These are phyloP conservation scores for Suillus plorans DNA, from an alignment of 768 basidiomycete genomes.

Conservation along the genomic window DNA sequence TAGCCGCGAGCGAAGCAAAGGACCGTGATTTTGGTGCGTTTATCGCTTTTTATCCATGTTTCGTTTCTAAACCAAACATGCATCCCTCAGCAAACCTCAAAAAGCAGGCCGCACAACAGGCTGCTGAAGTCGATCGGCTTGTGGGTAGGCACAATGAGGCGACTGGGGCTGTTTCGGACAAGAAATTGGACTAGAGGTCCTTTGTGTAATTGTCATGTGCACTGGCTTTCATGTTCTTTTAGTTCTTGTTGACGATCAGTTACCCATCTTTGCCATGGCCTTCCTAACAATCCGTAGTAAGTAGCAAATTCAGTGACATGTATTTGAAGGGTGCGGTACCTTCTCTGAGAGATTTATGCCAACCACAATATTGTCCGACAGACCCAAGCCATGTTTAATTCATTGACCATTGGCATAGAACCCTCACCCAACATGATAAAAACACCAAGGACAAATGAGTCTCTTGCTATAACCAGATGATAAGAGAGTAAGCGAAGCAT, in stretches of 20 bases:
- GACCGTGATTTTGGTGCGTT: conserved; percentile 64
- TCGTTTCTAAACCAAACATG: background rate
- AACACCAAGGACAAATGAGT: no score
- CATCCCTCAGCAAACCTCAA: background rate
- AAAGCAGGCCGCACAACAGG: conserved; percentile 79
- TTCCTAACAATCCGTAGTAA: background rate
- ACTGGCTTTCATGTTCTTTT: background rate
- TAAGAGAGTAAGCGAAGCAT: no score
- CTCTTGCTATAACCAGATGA: no score
- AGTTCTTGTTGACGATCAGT: background rate
- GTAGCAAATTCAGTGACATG: no score
- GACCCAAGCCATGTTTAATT: no score
- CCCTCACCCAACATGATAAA: no score
- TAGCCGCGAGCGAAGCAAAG: conserved; percentile 57
- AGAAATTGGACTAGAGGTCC: conserved; percentile 56
- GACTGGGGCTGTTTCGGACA: conserved; percentile 59
- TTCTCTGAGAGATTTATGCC: no score
- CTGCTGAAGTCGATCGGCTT: conserved; percentile 78
- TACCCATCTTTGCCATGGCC: background rate
- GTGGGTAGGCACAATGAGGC: conserved; percentile 74
- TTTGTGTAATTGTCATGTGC: background rate
- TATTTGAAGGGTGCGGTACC: no score
- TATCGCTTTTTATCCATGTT: background rate
- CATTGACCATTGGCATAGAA: no score
- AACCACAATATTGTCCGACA: no score